Percentiles rank a stretch among this genome's conserved stretches.
Conservation (phyloP, 148 eudicot genomes). For the Mesembryanthemum crystallinum region DNA sequence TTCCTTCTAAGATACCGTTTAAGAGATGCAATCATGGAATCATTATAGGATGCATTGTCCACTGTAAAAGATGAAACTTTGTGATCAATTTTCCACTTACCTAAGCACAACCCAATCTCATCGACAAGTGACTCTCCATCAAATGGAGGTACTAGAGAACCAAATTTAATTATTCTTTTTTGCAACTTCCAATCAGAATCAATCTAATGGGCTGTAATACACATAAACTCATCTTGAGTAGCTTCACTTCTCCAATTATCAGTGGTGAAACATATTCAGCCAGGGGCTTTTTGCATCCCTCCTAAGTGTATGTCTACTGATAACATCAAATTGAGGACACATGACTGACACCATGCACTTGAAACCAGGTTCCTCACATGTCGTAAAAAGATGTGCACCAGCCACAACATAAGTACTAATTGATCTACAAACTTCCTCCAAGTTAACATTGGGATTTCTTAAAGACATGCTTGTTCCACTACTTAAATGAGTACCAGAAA, state of each 20-base stretch:
- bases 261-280: constrained; percentile 1
- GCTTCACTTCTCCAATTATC: constrained; percentile 1
- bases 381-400: constrained; percentile 12
- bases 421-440: constrained; percentile 9
- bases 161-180: constrained; percentile 8
- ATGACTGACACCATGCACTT: neutral
- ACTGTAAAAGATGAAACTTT: constrained; percentile 7
- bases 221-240: neutral
- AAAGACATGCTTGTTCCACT: neutral
- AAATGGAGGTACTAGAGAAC: neutral
- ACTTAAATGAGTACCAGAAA: neutral
- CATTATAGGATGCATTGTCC: neutral
- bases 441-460: neutral
- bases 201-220: constrained; percentile 15
- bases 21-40: constrained; percentile 3
- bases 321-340: neutral
- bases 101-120: constrained; percentile 1
- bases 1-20: neutral
- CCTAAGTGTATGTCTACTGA: neutral
- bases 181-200: constrained; percentile 13
- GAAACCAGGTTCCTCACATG: constrained; percentile 11
- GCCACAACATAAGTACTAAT: neutral
- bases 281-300: constrained; percentile 8
- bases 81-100: constrained; percentile 2
- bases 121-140: neutral